Percentiles rank a stretch among this genome's conserved stretches.
Evolutionary conservation across 2,329 filamentous ascomycete species (phyloP).

Genomic region (Incumbomyces delicatus): DNA sequence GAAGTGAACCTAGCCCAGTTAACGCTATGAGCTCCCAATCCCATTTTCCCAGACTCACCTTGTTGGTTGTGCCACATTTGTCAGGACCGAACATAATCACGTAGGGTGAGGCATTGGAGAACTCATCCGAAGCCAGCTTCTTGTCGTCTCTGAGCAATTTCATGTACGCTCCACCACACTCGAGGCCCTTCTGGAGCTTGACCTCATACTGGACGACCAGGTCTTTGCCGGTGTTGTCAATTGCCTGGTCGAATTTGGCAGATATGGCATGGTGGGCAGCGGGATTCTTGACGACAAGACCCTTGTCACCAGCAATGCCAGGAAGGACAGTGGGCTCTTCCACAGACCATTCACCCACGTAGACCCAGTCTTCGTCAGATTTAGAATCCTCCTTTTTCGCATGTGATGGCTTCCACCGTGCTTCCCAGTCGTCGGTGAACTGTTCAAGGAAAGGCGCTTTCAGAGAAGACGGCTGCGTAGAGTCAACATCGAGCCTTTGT

Average conservation of each 20-base stretch:
- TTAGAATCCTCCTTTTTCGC: constrained; percentile 89
- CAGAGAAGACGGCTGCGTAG: constrained; percentile 63
- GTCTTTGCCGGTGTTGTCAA: constrained; percentile 95
- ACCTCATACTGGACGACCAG: constrained; percentile 98
- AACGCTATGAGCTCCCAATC: neutral
- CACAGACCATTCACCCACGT: constrained; percentile 91
- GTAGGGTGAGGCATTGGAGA: constrained; percentile 93
- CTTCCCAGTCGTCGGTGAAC: constrained; percentile 93
- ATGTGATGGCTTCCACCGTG: constrained; percentile 85
- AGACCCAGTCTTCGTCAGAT: constrained; percentile 86
- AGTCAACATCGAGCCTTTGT: too few species aligned
- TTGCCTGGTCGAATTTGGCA: constrained; percentile 91
- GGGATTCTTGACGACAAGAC: constrained; percentile 94
- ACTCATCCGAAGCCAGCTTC: constrained; percentile 92
- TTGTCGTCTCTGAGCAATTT: constrained; percentile 98
- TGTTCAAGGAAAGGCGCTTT: constrained; percentile 97
- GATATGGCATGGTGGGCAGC: constrained; percentile 99
- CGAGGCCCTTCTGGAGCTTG: constrained; percentile 94
- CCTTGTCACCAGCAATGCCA: constrained; percentile 90
- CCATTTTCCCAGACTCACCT: constrained; percentile 47
- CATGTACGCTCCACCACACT: constrained; percentile 97
- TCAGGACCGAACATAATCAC: constrained; percentile 99
- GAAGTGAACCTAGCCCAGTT: constrained; percentile 55
- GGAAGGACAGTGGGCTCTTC: constrained; percentile 87
- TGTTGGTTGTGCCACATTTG: constrained; percentile 98